Base-by-base conservation (phyloP, 768 basidiomycete genomes). In the Leccinum disarticulatum region DNA sequence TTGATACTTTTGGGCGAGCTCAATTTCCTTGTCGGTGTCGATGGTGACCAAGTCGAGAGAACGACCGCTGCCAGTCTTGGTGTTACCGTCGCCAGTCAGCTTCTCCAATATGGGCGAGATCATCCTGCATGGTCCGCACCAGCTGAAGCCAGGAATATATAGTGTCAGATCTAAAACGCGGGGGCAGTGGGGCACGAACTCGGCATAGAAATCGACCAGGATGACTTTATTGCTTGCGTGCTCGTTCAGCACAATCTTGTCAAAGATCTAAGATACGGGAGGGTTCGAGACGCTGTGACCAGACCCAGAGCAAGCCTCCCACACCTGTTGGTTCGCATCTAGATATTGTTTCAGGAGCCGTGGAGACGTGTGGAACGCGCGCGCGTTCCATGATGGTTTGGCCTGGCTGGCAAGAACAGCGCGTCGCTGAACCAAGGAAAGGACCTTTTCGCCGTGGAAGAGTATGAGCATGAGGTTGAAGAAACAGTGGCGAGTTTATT, bases 201-300 rank as follows among this genome's bases (percentile, higher is more conserved):
- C 83, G 51, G 91, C 90, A 69, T 91, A 88, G 64, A 92, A 92
- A 64, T 92, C 90, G 25, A 90, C 89, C 6, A 92, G 74, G 46
- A 88, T 81, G 27, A 88, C 73, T 52, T 83, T 81, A 57, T 81
- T 79, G 55, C 77, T 77, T 28, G 78, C 72, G 56, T 47, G 54
- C 46, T 64, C 67, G 41, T 67, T 66, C n/a, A 75, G 63, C 13
- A 61, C 71, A 2, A 77, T 70, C 27, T 66, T 65, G 52, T 64
- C 36, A 59, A 80, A 79, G 2, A 69, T 74, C 79, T 81, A 56
- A 36, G n/a, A 17, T 7, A 13, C 11, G 33, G 51, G n/a, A 28
- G 13, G 17, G 22, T 54, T 59, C 5, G 52, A 41, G 41, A 59
- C 15, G 17, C 13, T 38, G 17, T 55, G 14, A 17, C 14, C 7